phyloP scores from a whole-genome alignment of 257 asterid species.

The Scutellaria galericulata region DNA sequence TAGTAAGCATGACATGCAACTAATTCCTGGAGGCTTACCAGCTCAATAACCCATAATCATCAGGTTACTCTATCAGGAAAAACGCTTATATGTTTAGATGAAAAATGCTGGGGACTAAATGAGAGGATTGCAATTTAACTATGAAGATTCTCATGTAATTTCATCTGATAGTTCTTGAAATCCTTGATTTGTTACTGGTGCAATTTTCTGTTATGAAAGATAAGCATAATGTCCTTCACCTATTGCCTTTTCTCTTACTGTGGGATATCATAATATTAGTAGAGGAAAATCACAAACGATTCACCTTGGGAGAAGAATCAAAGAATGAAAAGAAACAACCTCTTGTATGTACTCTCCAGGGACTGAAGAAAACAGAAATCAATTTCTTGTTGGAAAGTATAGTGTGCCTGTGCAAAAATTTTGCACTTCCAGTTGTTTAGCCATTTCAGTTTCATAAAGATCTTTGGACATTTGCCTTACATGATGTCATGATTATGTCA shows the following conservation, averaged over 20 bases:
- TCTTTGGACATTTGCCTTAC: not conserved
- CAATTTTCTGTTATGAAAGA: conserved; percentile 6
- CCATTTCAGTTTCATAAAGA: conserved; percentile 17
- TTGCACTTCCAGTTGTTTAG: not conserved
- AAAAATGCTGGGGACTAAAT: not conserved
- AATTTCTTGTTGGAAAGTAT: not conserved
- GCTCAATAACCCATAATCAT: conserved; percentile 7
- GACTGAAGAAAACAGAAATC: not conserved
- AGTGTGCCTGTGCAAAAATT: no score
- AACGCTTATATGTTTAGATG: not conserved
- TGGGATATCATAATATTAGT: conserved; percentile 14
- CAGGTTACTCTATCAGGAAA: not conserved
- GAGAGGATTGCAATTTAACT: not conserved
- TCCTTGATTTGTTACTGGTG: not conserved
- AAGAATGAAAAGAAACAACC: conserved; percentile 5
- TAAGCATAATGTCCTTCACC: conserved; percentile 11
- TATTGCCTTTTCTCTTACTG: conserved; percentile 10
- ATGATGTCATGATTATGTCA: conserved; percentile 5
- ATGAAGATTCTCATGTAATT: conserved; percentile 7
- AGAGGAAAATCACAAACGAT: not conserved
- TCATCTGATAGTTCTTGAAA: conserved; percentile 5
- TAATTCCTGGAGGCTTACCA: conserved; percentile 18
- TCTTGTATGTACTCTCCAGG: not conserved
- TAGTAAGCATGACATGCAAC: not conserved
- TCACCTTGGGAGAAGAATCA: not conserved